phyloP scores from a whole-genome alignment of 345 rosid species.

The Crucihimalaya himalaica region DNA sequence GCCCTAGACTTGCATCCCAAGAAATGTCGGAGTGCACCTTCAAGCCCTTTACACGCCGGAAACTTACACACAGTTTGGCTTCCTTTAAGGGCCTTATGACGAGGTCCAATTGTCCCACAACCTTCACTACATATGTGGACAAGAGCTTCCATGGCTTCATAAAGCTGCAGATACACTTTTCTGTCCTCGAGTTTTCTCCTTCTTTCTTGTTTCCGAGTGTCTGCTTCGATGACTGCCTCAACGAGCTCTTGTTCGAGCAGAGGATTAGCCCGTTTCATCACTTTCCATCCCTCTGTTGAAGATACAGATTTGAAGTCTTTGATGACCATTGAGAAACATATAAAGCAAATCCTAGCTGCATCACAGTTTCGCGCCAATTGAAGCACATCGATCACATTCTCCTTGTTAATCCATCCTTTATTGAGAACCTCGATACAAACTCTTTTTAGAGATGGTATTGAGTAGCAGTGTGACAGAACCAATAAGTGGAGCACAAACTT shows the following conservation, averaged over 20 bases:
- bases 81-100: constrained; percentile 60
- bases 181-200: constrained; percentile 58
- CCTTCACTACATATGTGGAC: constrained; percentile 87
- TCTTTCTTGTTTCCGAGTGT: constrained; percentile 60
- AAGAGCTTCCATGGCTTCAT: constrained; percentile 88
- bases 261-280: constrained; percentile 66
- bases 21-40: constrained; percentile 77
- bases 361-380: constrained; percentile 76
- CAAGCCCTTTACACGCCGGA: constrained; percentile 86
- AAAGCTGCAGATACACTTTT: constrained; percentile 63
- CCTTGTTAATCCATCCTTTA: constrained; percentile 59
- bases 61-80: constrained; percentile 57
- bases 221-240: constrained; percentile 67
- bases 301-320: constrained; percentile 76
- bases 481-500: constrained; percentile 72
- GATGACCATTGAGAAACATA: constrained; percentile 63
- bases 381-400: constrained; percentile 82
- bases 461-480: constrained; percentile 75
- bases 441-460: constrained; percentile 69
- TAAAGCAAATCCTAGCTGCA: constrained; percentile 58
- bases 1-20: constrained; percentile 70
- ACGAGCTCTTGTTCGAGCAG: constrained; percentile 80
- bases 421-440: constrained; percentile 56
- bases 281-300: constrained; percentile 83
- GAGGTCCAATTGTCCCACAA: constrained; percentile 85